Base-by-base conservation (phyloP, 768 basidiomycete genomes). In the Rhizopogon vulgaris region DNA sequence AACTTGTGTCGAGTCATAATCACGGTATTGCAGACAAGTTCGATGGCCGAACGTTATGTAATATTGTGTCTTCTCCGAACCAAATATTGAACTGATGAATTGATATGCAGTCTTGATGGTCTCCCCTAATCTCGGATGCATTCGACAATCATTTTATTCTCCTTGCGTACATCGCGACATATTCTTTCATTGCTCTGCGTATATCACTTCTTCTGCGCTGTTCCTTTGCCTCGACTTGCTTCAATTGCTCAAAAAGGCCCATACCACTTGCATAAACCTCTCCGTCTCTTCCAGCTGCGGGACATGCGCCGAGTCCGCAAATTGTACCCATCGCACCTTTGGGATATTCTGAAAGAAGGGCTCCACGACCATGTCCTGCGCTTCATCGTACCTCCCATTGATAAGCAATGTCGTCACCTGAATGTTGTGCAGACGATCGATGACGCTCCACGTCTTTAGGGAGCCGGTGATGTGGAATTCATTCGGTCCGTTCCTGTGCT, bases 301-400 rank as follows among this genome's bases (percentile, higher is more conserved):
- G 34, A 69, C 59, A 50, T 74, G 73, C 5, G 67, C 63, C 10
- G 69, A 73, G 28, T 70, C 40, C 12, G 63, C 63, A 54, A 73
- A 74, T 22, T 65, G 69, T 7, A 69, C 38, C 72, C 72, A 73
- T 47, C 62, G 66, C 36, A 64, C 68, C 34, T 62, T 67, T 41
- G 63, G 60, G 34, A 74, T 66, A 18, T 49, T 24, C 34, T 54
- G 38, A 37, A 72, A 73, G 56, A 54, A 73, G 6, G 70, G 73
- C 9, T 58, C 63, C 10, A 73, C 60, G 14, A 52, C 54, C 1
- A 50, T 51, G 53, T 74, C 71, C 6, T 67, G 64, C 15, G 67
- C 71, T 49, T 68, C 60, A 38, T 73, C 73, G 24, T 67, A 69
- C 5, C 62, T 64, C 10, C 73, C 71, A 24, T 73, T 74, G 41